phyloP scores from a whole-genome alignment of 176 grass and related monocot species.

The Sorghum bicolor region Sorghum_bicolor_NCBIv3 NC_012875.2:50588001-50588500 shows the following conservation, averaged over 20 bases:
- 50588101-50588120: background rate
- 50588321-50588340: background rate
- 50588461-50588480: background rate
- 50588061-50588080: background rate
- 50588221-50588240: background rate
- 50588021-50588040: background rate
- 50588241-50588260: background rate
- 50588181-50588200: background rate
- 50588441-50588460: background rate
- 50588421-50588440: background rate
- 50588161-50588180: background rate
- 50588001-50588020: background rate
- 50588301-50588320: background rate
- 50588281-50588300: background rate
- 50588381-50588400: too few species aligned
- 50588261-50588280: background rate
- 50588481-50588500: background rate
- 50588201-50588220: background rate
- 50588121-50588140: background rate
- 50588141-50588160: background rate
- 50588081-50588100: constrained; percentile 6
- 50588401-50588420: background rate
- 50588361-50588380: background rate
- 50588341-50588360: background rate
- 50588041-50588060: background rate